These are phyloP conservation scores for Millerozyma acaciae DNA, from an alignment of 805 yeast species.

Conservation along the genomic window DNA sequence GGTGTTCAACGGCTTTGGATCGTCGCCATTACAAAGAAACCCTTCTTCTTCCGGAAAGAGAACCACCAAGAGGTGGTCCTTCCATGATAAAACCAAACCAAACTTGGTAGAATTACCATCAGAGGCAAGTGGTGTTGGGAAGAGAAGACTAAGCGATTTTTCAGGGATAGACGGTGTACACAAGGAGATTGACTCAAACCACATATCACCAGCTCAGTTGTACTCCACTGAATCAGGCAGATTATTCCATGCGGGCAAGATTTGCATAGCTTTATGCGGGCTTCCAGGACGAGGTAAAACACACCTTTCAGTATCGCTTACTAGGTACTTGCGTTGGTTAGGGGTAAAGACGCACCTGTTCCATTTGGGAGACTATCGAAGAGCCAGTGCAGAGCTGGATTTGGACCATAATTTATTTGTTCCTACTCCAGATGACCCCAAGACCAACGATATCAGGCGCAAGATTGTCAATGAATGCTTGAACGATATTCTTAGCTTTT, in stretches of 20 bases:
- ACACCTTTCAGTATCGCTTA: constrained; percentile 82
- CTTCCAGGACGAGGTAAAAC: constrained; percentile 96
- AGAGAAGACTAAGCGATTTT: constrained; percentile 37
- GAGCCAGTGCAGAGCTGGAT: constrained; percentile 47
- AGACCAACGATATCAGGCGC: constrained; percentile 52
- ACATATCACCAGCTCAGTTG: constrained; percentile 86
- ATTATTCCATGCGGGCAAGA: constrained; percentile 92
- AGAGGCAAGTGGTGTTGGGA: constrained; percentile 17
- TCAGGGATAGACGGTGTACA: constrained; percentile 60
- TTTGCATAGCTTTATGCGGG: constrained; percentile 85
- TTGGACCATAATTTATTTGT: constrained; percentile 66
- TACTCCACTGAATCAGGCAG: constrained; percentile 91
- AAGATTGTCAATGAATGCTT: constrained; percentile 61
- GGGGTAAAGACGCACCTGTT: constrained; percentile 91
- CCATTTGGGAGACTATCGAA: constrained; percentile 88
- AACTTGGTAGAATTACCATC: constrained; percentile 34
- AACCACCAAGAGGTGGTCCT: constrained; percentile 42
- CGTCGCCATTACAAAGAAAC: constrained; percentile 26
- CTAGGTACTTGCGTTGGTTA: constrained; percentile 91
- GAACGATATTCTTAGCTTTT: constrained; percentile 65
- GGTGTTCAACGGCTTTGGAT: constrained; percentile 35
- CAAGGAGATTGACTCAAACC: constrained; percentile 52
- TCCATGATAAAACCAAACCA: constrained; percentile 34
- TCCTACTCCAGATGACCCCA: constrained; percentile 40
- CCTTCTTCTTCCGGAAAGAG: constrained; percentile 27